Base-by-base conservation (phyloP, 2,329 filamentous ascomycete species). In the Talaromyces albobiverticillius region DNA sequence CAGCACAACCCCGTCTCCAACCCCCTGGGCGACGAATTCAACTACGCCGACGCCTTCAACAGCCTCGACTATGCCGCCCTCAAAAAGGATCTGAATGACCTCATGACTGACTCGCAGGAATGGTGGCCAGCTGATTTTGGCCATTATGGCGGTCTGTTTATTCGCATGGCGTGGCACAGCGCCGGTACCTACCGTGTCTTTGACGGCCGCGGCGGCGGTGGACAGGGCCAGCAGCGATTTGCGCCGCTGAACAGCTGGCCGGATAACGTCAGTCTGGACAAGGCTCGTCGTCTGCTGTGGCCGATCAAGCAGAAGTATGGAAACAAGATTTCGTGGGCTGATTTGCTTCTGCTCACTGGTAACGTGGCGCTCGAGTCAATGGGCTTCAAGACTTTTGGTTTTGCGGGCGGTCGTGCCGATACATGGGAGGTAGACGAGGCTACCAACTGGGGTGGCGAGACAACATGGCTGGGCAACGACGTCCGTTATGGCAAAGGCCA, bases 301-400 rank as follows among this genome's bases (percentile, higher is more conserved):
- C 88, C 88, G 54, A 84, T 91, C 76, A 91, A 91, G 82, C 87
- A 89, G 63, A 91, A 91, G 80, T 91, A 91, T 61, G 88, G 88
- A 69, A 84, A 83, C 79, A 89, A 88, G 78, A 87, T 91, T 71
- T 90, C 88, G 0, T 91, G 88, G 88, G 85, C 87, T 22, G 88
- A 91, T 67, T 73, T 91, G 56, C 70, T 87, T 46, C 78, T 90
- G 54, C 80, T 91, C 51, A 82, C 86, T 25, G 88, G 88, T 60
- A 90, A 90, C 68, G 87, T 90, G 14, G 87, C 88, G 45, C 79
- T 91, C 59, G 88, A 91, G 74, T 83, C 82, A 58, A 90, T 89
- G 85, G 88, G 85, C 57, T 82, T 88, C 74, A 82, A 84, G 74
- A 84, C 87, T 36, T 84, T 88, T 59, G 88, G 88, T 59, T 91